These are phyloP conservation scores for Camelina laxa DNA, from an alignment of 345 rosid species.

Conservation along the genomic window DNA sequence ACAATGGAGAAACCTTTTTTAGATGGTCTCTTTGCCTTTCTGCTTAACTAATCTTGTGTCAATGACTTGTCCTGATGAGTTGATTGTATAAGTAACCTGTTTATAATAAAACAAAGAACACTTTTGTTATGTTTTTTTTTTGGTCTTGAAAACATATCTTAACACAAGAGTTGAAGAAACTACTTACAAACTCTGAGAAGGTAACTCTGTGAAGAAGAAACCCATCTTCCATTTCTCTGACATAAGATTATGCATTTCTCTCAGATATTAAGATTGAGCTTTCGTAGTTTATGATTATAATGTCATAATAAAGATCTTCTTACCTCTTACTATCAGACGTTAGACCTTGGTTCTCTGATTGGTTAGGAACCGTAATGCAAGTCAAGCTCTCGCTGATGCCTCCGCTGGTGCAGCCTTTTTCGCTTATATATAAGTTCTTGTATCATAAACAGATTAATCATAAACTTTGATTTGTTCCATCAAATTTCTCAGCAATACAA, in stretches of 20 bases:
- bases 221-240: constrained; percentile 62
- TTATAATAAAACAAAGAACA: constrained; percentile 7
- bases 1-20: constrained; percentile 36
- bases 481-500: not conserved
- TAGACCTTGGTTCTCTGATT: constrained; percentile 24
- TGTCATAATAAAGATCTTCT: constrained; percentile 3
- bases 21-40: constrained; percentile 56
- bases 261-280: constrained; percentile 10
- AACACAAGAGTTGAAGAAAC: not conserved
- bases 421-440: constrained; percentile 72
- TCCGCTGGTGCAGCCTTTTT: constrained; percentile 49
- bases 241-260: constrained; percentile 4
- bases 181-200: constrained; percentile 65
- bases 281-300: constrained; percentile 5
- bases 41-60: constrained; percentile 50
- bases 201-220: constrained; percentile 79
- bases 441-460: constrained; percentile 36
- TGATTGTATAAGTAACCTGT: constrained; percentile 68
- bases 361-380: constrained; percentile 52
- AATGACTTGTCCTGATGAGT: constrained; percentile 53
- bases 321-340: constrained; percentile 39
- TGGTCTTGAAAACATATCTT: not conserved
- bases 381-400: constrained; percentile 43
- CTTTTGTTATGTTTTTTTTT: not conserved
- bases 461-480: constrained; percentile 7